phyloP scores from a whole-genome alignment of 495 filamentous ascomycete genomes.

The Aspergillus nanangensis region DNA sequence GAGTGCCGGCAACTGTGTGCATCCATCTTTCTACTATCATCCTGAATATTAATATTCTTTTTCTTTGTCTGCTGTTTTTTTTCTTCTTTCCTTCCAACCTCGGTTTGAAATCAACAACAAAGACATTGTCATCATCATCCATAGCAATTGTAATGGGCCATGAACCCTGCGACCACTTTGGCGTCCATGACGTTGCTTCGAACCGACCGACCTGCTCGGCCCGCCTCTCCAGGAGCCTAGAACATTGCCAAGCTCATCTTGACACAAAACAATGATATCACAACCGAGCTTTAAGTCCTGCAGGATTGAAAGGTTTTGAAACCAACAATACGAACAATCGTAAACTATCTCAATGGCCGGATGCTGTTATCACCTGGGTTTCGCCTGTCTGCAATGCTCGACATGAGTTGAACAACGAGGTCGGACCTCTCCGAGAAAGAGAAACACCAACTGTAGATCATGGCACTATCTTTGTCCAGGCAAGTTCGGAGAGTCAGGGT shows the following conservation, averaged over 20 bases:
- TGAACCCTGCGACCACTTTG: not conserved
- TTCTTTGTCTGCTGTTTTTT: not conserved
- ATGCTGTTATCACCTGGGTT: no score
- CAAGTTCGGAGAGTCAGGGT: constrained; percentile 11
- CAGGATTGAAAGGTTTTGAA: no score
- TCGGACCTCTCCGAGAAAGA: not conserved
- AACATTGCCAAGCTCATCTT: constrained; percentile 3
- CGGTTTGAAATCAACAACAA: constrained; percentile 2
- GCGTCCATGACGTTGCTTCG: constrained; percentile 1
- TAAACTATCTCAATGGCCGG: no score
- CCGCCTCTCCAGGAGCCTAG: constrained; percentile 3
- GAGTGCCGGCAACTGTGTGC: not conserved
- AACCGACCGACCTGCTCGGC: constrained; percentile 2
- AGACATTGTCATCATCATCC: constrained; percentile 1
- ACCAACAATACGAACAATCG: no score
- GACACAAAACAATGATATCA: constrained; percentile 17
- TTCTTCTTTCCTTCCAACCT: not conserved
- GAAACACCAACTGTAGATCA: constrained; percentile 1
- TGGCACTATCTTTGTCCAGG: not conserved
- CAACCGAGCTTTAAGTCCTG: constrained; percentile 1
- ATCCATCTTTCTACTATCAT: no score
- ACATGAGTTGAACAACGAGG: not conserved
- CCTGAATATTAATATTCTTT: not conserved
- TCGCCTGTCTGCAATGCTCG: not conserved
- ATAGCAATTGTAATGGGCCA: not conserved